Conservation (phyloP, 2,329 filamentous ascomycete genomes). For the Clonostachys chloroleuca region DNA sequence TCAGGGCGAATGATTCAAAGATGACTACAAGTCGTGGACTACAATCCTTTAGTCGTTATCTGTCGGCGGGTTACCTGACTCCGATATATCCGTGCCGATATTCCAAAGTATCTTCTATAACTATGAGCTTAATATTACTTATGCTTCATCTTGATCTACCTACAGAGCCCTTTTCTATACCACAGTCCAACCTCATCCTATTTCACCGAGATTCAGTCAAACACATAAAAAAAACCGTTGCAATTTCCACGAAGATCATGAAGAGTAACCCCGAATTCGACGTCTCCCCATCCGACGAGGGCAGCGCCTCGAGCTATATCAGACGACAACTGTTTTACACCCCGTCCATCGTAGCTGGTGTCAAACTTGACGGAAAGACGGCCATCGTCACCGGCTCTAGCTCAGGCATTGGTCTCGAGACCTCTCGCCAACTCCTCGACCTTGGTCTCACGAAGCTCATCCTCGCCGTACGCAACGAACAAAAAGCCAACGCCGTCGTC, state of each 20-base stretch:
- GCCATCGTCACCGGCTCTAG: constrained; percentile 41
- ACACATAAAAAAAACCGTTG: too few relatives aligned
- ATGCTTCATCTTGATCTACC: too few relatives aligned
- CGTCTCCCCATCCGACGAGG: background rate
- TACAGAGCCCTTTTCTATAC: too few relatives aligned
- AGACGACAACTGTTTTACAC: background rate
- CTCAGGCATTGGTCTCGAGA: constrained; percentile 37
- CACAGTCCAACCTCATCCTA: too few relatives aligned
- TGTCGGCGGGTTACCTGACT: too few relatives aligned
- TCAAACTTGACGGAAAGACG: constrained; percentile 21
- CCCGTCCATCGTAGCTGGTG: constrained; percentile 1
- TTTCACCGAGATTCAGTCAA: too few relatives aligned
- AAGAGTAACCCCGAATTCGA: background rate
- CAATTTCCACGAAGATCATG: background rate
- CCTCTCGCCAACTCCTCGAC: constrained; percentile 28
- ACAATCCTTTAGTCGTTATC: too few relatives aligned
- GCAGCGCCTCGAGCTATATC: background rate
- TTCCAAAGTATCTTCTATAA: too few relatives aligned
- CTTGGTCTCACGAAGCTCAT: constrained; percentile 30
- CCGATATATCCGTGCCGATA: too few relatives aligned
- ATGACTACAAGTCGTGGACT: too few relatives aligned
- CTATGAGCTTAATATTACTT: too few relatives aligned
- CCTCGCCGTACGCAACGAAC: constrained; percentile 30
- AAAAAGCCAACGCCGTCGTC: constrained; percentile 31
- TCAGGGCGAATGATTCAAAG: too few relatives aligned